Evolutionary conservation across 2,329 filamentous ascomycete genomes (phyloP).

Genomic region (Chaetothyriales sp.): DNA sequence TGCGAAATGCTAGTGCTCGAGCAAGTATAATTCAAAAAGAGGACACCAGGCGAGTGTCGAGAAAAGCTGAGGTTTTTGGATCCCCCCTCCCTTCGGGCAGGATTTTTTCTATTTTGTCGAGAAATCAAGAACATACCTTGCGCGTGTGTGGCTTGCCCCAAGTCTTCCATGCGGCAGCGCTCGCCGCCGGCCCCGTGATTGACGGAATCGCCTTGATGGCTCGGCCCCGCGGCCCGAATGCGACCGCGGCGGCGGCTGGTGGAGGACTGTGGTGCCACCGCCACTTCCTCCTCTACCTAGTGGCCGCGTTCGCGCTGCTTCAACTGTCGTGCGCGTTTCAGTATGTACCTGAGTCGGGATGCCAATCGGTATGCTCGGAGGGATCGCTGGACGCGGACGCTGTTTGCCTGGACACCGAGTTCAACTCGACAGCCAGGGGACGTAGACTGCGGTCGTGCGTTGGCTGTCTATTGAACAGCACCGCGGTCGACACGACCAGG

Average conservation of each 20-base stretch:
- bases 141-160: no score
- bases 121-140: no score
- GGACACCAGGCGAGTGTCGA: no score
- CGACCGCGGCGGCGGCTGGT: not conserved
- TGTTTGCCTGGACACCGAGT: slow-evolving; percentile 28
- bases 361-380: slow-evolving; percentile 10
- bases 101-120: no score
- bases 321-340: slow-evolving; percentile 11
- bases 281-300: not conserved
- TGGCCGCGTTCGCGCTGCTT: slow-evolving; percentile 1
- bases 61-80: no score
- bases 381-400: slow-evolving; percentile 29
- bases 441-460: slow-evolving; percentile 28
- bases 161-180: not conserved
- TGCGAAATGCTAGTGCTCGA: no score
- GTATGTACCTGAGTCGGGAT: slow-evolving; percentile 15
- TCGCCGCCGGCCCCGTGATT: not conserved
- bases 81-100: no score
- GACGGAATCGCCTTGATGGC: not conserved
- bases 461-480: slow-evolving; percentile 29
- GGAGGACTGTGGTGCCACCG: not conserved
- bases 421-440: slow-evolving; percentile 23
- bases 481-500: slow-evolving; percentile 21
- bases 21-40: no score
- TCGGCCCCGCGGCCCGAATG: not conserved